phyloP scores from a whole-genome alignment of 176 grass and related monocot genomes.

The Thalia dealbata region DNA sequence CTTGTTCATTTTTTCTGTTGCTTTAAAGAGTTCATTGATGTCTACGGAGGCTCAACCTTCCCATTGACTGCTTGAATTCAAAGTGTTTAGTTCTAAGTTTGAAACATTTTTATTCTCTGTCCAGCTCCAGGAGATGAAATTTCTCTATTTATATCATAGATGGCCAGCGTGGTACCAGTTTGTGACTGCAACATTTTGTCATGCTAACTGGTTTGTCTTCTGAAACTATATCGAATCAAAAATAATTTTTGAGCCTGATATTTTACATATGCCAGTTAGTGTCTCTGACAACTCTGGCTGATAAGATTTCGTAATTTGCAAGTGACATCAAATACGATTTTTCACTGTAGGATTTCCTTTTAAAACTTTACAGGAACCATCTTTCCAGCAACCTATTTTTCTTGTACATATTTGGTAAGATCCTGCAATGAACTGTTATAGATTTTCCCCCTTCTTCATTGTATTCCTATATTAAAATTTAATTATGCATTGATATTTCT shows the following conservation, averaged over 20 bases:
- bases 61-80: neutral
- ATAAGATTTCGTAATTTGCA: slow-evolving; percentile 9
- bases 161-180: slow-evolving; percentile 83
- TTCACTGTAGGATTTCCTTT: slow-evolving; percentile 24
- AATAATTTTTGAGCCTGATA: neutral
- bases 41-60: neutral
- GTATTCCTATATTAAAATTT: neutral
- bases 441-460: slow-evolving; percentile 24
- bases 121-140: slow-evolving; percentile 58
- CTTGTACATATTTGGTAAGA: slow-evolving; percentile 99
- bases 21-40: no score
- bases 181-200: slow-evolving; percentile 90
- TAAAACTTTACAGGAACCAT: slow-evolving; percentile 65
- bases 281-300: neutral
- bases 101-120: slow-evolving; percentile 21
- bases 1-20: no score
- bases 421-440: slow-evolving; percentile 5
- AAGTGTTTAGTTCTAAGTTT: neutral
- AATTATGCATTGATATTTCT: neutral
- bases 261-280: slow-evolving; percentile 5
- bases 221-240: neutral
- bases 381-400: slow-evolving; percentile 99
- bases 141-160: slow-evolving; percentile 71
- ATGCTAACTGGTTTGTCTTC: slow-evolving; percentile 78
- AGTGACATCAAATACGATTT: slow-evolving; percentile 7